Evolutionary conservation across 2,329 filamentous ascomycete species (phyloP).

Genomic region (Diaporthe vaccinii): DNA sequence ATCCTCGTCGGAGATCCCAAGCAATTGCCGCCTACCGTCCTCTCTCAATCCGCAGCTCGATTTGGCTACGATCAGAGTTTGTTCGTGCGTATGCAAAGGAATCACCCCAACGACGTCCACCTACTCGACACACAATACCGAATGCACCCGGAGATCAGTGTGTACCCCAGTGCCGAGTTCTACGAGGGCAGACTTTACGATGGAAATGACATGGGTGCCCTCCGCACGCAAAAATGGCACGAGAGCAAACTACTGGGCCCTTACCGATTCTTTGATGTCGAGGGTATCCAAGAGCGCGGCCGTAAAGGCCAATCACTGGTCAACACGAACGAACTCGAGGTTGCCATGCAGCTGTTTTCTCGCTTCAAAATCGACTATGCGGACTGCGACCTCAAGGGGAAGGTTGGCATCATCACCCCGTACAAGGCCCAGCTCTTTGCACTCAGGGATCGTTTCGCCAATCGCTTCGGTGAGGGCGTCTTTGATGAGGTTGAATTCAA

Average conservation of each 20-base stretch:
- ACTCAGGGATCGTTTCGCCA: conserved; percentile 80
- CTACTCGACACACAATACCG: conserved; percentile 98
- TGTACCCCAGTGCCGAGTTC: conserved; percentile 90
- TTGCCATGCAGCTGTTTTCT: conserved; percentile 87
- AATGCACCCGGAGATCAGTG: conserved; percentile 98
- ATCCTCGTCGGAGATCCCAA: conserved; percentile 98
- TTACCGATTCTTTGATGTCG: conserved; percentile 97
- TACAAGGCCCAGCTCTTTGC: conserved; percentile 94
- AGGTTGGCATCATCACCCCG: conserved; percentile 96
- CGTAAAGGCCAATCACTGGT: conserved; percentile 88
- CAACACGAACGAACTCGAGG: conserved; percentile 87
- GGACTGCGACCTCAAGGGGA: conserved; percentile 78
- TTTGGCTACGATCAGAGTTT: conserved; percentile 98
- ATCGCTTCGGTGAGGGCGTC: conserved; percentile 80
- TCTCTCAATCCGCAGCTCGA: conserved; percentile 90
- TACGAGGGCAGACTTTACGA: conserved; percentile 91
- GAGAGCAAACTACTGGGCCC: conserved; percentile 84
- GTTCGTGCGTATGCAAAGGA: conserved; percentile 98
- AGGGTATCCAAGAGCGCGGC: conserved; percentile 87
- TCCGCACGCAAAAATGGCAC: conserved; percentile 90
- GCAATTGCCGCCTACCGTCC: conserved; percentile 93
- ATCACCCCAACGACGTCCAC: conserved; percentile 89
- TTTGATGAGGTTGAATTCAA: conserved; percentile 93
- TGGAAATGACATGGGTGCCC: conserved; percentile 82
- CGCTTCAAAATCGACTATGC: conserved; percentile 81